A percentile compares a stretch with the other conserved stretches of the same genome.
Evolutionary conservation across 331 rosid genomes (phyloP).

Genomic region (Malus hybrid): DNA sequence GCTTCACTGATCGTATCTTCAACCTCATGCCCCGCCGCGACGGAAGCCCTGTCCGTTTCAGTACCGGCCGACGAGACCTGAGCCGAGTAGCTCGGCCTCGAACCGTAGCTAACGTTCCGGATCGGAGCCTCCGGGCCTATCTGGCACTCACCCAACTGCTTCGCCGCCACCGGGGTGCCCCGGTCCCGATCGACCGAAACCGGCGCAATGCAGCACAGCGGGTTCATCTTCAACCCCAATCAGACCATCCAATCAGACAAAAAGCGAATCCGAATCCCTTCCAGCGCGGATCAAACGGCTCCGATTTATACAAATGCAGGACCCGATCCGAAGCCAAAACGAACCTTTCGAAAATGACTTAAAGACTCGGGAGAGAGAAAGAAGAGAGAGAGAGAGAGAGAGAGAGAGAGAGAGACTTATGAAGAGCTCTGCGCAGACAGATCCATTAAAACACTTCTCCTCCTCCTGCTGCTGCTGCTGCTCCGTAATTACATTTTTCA

Average conservation of each 20-base stretch:
- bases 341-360: constrained; percentile 17
- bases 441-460: constrained; percentile 41
- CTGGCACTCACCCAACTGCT: constrained; percentile 45
- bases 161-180: constrained; percentile 35
- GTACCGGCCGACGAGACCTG: constrained; percentile 50
- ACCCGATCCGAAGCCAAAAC: too few species aligned
- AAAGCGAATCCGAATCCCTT: constrained; percentile 3
- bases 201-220: constrained; percentile 99
- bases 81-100: constrained; percentile 51
- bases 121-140: constrained; percentile 49
- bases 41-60: constrained; percentile 44
- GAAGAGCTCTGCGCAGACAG: constrained; percentile 29
- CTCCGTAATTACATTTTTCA: neutral
- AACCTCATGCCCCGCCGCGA: constrained; percentile 30
- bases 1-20: constrained; percentile 41
- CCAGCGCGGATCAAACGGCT: neutral
- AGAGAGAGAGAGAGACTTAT: constrained; percentile 1
- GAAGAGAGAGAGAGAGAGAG: neutral
- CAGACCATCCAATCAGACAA: neutral
- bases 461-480: constrained; percentile 9
- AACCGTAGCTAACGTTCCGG: constrained; percentile 36
- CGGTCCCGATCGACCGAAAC: constrained; percentile 94
- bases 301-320: too few species aligned
- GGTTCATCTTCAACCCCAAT: constrained; percentile 47
- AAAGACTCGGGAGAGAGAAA: constrained; percentile 7